Conservation (phyloP, 306 rosid genomes). For the Leucaena leucocephala region DNA sequence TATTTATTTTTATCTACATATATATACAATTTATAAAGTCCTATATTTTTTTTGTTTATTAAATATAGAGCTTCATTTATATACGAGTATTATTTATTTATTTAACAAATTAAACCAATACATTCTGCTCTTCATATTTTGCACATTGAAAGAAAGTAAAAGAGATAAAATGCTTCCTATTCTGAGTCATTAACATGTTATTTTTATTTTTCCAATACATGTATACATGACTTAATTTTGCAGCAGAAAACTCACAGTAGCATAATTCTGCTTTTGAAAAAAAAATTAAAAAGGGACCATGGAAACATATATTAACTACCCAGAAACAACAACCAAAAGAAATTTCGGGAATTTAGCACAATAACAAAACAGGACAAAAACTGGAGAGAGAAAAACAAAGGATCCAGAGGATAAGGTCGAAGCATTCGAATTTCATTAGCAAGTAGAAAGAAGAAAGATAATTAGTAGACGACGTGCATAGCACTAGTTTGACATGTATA, state of each 20-base stretch:
- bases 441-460: neutral
- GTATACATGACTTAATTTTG: no score
- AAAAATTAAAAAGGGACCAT: neutral
- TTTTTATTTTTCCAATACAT: no score
- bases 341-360: conserved; percentile 19
- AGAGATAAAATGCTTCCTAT: no score
- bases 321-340: neutral
- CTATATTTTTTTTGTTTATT: no score
- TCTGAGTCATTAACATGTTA: no score
- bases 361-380: neutral
- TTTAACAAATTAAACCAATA: no score
- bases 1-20: no score
- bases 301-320: neutral
- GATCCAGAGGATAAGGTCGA: neutral
- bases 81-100: no score
- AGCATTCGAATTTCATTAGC: neutral
- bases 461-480: conserved; percentile 15
- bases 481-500: neutral
- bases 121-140: no score
- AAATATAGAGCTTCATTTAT: no score
- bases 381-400: neutral
- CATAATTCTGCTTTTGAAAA: conserved; percentile 31
- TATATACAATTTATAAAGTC: no score
- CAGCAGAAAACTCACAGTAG: conserved; percentile 2
- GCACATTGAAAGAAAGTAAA: no score